Evolutionary conservation across 768 basidiomycete genomes (phyloP).

Genomic region (Hericium alpestre): DNA sequence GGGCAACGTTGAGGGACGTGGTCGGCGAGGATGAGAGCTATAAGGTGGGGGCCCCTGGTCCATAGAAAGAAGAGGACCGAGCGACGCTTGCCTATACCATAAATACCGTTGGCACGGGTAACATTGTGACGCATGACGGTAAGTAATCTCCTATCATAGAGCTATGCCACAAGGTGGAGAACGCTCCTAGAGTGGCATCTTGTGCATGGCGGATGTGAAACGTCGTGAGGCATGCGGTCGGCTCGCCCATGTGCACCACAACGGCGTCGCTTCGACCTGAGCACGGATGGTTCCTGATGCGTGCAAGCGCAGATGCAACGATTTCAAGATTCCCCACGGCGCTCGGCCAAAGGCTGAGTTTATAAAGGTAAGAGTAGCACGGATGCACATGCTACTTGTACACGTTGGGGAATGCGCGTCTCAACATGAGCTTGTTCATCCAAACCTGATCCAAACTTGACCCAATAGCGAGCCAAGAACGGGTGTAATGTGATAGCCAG

Average conservation of each 20-base stretch:
- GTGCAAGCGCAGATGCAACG: neutral
- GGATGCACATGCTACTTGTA: too few species aligned
- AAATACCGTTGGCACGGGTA: neutral
- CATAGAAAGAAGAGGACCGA: neutral
- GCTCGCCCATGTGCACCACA: neutral
- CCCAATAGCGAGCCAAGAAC: neutral
- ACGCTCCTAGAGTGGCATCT: neutral
- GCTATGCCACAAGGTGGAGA: neutral
- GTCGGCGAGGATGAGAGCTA: neutral
- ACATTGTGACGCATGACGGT: neutral
- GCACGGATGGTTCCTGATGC: neutral
- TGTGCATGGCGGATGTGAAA: neutral
- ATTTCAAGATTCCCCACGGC: neutral
- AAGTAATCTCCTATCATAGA: neutral
- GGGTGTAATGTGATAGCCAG: neutral
- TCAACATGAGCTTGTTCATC: neutral
- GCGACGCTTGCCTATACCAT: neutral
- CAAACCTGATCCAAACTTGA: neutral
- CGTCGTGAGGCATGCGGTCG: neutral
- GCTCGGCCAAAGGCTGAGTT: neutral
- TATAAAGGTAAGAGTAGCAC: too few species aligned
- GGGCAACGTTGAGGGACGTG: neutral
- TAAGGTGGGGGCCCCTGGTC: neutral
- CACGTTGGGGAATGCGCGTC: neutral
- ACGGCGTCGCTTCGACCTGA: neutral